Evolutionary conservation across 257 asterid genomes (phyloP).

Genomic region (Ocimum tenuiflorum): DNA sequence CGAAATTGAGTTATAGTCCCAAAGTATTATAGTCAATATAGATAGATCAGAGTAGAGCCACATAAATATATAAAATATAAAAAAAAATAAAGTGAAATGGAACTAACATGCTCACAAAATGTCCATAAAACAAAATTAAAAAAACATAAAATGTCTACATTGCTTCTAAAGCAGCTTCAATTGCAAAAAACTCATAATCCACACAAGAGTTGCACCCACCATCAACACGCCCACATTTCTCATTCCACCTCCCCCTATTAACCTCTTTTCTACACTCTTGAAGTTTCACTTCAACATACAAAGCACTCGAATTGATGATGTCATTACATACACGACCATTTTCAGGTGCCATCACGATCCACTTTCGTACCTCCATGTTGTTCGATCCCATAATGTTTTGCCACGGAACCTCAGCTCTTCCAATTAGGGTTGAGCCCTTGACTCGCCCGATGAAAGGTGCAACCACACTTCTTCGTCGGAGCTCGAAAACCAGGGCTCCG

Average conservation of each 20-base stretch:
- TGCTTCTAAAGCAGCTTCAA: constrained; percentile 41
- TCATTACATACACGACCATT: constrained; percentile 13
- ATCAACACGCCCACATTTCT: constrained; percentile 27
- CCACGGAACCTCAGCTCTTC: constrained; percentile 51
- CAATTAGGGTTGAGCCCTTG: constrained; percentile 43
- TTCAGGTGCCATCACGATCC: constrained; percentile 34
- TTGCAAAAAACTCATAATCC: constrained; percentile 41
- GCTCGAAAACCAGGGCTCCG: constrained; percentile 38
- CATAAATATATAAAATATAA: no score
- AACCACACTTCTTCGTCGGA: constrained; percentile 33
- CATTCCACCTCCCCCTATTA: constrained; percentile 20
- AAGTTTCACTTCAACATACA: constrained; percentile 35
- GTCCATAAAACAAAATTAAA: not conserved
- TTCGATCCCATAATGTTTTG: constrained; percentile 19
- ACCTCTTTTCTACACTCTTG: constrained; percentile 4
- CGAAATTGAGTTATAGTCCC: no score
- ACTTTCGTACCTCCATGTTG: constrained; percentile 36
- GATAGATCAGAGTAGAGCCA: no score
- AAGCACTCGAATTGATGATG: constrained; percentile 34
- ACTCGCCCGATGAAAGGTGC: constrained; percentile 33
- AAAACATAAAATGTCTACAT: not conserved
- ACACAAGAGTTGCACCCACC: constrained; percentile 29
- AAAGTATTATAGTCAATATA: no score
- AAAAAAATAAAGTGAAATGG: no score
- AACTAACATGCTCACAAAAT: no score